Evolutionary conservation across 2,329 filamentous ascomycete species (phyloP).

Genomic region (Coleophoma crateriformis): DNA sequence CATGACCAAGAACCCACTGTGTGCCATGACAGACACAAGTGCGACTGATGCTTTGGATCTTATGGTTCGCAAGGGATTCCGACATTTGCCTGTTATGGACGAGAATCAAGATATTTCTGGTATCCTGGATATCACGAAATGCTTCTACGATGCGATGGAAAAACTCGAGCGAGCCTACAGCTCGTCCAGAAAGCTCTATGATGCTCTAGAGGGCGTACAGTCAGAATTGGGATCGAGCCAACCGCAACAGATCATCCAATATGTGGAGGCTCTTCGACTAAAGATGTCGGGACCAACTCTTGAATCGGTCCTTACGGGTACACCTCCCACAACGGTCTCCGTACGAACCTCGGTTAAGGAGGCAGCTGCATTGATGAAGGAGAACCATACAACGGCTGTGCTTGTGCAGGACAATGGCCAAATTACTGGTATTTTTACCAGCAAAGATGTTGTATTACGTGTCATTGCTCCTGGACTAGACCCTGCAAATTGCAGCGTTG

Average conservation of each 20-base stretch:
- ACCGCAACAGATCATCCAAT: slow-evolving; percentile 97
- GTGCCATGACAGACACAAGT: slow-evolving; percentile 94
- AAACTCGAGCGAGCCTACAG: slow-evolving; percentile 97
- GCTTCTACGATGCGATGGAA: slow-evolving; percentile 99
- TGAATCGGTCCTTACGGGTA: slow-evolving; percentile 86
- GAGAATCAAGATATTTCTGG: slow-evolving; percentile 99
- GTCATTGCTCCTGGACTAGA: slow-evolving; percentile 96
- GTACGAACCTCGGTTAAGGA: slow-evolving; percentile 96
- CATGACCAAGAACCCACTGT: slow-evolving; percentile 99
- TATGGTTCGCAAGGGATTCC: slow-evolving; percentile 97
- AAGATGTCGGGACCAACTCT: slow-evolving; percentile 99
- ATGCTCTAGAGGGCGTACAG: slow-evolving; percentile 95
- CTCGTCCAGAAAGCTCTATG: slow-evolving; percentile 96
- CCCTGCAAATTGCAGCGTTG: slow-evolving; percentile 91
- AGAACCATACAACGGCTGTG: slow-evolving; percentile 95
- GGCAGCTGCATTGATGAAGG: slow-evolving; percentile 93
- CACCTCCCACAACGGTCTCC: slow-evolving; percentile 89
- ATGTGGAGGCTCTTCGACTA: slow-evolving; percentile 87
- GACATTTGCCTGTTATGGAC: slow-evolving; percentile 97
- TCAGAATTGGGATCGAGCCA: slow-evolving; percentile 94
- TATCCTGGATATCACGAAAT: slow-evolving; percentile 97
- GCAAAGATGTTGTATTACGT: slow-evolving; percentile 96
- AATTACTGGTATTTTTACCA: slow-evolving; percentile 98
- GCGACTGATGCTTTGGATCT: slow-evolving; percentile 95
- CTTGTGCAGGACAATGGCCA: slow-evolving; percentile 94